Evolutionary conservation across 495 filamentous ascomycete species (phyloP), one percentile per base, ranked within the genome.

Genomic region (Hyaloscypha variabilis): DNA sequence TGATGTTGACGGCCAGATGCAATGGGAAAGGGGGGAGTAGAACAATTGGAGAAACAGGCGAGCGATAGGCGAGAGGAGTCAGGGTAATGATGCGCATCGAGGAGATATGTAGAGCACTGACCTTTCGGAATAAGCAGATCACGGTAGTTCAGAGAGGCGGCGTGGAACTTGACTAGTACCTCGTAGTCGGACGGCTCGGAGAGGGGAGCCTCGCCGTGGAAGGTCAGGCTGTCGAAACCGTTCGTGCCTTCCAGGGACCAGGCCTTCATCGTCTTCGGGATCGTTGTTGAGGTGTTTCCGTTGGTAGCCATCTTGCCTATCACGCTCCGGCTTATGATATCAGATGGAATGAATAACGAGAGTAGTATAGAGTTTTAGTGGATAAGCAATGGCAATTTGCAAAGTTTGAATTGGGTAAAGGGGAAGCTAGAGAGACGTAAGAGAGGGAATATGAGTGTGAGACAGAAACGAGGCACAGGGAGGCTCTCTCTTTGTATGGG

Each of bases 61-160:
- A 21, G 31, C 3, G 23, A 3, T 49, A 42, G 42, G 1, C 1
- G 14, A 23, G 21, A n/a, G 14, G 58, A 52, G 19, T 11, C 25
- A 28, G 57, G 30, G n/a, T 25, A 30, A 14, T 31, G 3, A 36
- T 11, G 46, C 46, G 54, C 1, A 21, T 11, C 13, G 21, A 13
- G 2, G 25, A 21, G 25, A 24, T 25, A 23, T 26, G 17, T 2
- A 29, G 28, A 26, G 49, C 13, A 50, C 46, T 23, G 75, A 85
- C 87, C 80, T 82, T 82, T 53, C 6, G 90, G 85, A 67, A 96
- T 93, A 66, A 90, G 83, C 58, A 94, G 77, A 71, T 95, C 92
- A 60, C 92, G 86, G 77, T 90, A 96, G 75, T 96, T 96, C 61
- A 96, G 79, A 2, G 92, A 93, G 1, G 86, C 89, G 24, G 84